A percentile compares a stretch with the other conserved stretches of the same genome.
Evolutionary conservation across 352 stramenopile species (phyloP).

Genomic region (Phytophthora europaea): DNA sequence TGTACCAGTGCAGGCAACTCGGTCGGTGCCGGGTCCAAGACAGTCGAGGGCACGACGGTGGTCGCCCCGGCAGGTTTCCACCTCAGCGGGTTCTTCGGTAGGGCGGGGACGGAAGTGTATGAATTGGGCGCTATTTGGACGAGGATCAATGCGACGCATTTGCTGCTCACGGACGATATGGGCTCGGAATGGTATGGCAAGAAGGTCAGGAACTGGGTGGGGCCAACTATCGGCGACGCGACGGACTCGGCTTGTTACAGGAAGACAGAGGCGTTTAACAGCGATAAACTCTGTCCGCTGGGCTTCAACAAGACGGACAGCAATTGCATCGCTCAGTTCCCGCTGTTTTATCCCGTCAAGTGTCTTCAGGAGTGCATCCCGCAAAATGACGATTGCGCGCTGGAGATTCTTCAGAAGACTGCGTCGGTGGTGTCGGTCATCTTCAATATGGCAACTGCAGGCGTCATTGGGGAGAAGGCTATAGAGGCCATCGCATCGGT

Average conservation of each 20-base stretch:
- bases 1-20: slow-evolving; percentile 28
- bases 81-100: slow-evolving; percentile 29
- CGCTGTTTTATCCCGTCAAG: slow-evolving; percentile 65
- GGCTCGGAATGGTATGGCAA: slow-evolving; percentile 33
- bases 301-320: slow-evolving; percentile 51
- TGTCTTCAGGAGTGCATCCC: slow-evolving; percentile 39
- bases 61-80: slow-evolving; percentile 26
- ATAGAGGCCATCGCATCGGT: no score
- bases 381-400: slow-evolving; percentile 23
- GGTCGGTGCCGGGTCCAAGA: slow-evolving; percentile 19
- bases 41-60: slow-evolving; percentile 15
- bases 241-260: slow-evolving; percentile 56
- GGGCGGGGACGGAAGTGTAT: slow-evolving; percentile 19
- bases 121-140: slow-evolving; percentile 33
- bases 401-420: slow-evolving; percentile 26
- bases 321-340: slow-evolving; percentile 69
- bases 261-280: slow-evolving; percentile 37
- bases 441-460: slow-evolving; percentile 8
- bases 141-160: slow-evolving; percentile 19
- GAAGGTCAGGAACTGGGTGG: slow-evolving; percentile 37
- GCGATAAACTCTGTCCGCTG: slow-evolving; percentile 28
- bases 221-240: slow-evolving; percentile 14
- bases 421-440: neutral
- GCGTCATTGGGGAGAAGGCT: slow-evolving; percentile 11
- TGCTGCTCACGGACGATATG: slow-evolving; percentile 32